phyloP scores from a whole-genome alignment of 805 yeast genomes.

The Lachancea kluyveri region DNA sequence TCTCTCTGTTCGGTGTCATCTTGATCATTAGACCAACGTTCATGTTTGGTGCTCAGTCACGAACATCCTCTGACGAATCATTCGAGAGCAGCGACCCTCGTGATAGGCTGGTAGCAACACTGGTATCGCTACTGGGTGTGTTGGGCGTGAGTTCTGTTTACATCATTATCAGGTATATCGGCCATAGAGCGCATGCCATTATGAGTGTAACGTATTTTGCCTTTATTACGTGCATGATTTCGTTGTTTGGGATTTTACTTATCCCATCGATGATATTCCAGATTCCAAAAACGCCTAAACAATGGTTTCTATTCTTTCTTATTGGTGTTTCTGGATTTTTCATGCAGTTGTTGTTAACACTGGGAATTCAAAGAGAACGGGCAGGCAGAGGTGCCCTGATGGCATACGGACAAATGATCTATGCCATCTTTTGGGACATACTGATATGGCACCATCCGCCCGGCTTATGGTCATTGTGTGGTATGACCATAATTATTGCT shows the following conservation, averaged over 20 bases:
- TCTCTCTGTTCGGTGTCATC: conserved; percentile 70
- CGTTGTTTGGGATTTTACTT: conserved; percentile 44
- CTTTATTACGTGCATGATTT: conserved; percentile 47
- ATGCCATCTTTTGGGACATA: conserved; percentile 72
- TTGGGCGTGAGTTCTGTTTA: conserved; percentile 65
- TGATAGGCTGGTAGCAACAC: conserved; percentile 55
- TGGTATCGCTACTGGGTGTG: conserved; percentile 60
- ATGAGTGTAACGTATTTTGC: conserved; percentile 76
- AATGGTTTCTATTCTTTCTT: conserved; percentile 57
- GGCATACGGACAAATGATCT: conserved; percentile 70
- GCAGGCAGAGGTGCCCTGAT: conserved; percentile 75
- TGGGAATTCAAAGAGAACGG: conserved; percentile 74
- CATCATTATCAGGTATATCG: conserved; percentile 67
- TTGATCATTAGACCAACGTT: conserved; percentile 78
- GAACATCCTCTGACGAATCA: conserved; percentile 14
- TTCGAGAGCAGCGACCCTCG: conserved; percentile 48
- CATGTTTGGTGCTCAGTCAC: conserved; percentile 49
- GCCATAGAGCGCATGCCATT: conserved; percentile 73
- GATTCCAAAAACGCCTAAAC: conserved; percentile 52
- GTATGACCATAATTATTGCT: conserved; percentile 60
- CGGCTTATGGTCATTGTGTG: conserved; percentile 57
- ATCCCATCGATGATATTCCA: conserved; percentile 56
- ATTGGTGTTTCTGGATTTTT: conserved; percentile 77
- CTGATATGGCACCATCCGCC: conserved; percentile 71
- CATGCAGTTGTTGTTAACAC: conserved; percentile 73